Evolutionary conservation across 1,284 basidiomycete genomes (phyloP).

Genomic region (Anthracocystis panici-leucophaei): DNA sequence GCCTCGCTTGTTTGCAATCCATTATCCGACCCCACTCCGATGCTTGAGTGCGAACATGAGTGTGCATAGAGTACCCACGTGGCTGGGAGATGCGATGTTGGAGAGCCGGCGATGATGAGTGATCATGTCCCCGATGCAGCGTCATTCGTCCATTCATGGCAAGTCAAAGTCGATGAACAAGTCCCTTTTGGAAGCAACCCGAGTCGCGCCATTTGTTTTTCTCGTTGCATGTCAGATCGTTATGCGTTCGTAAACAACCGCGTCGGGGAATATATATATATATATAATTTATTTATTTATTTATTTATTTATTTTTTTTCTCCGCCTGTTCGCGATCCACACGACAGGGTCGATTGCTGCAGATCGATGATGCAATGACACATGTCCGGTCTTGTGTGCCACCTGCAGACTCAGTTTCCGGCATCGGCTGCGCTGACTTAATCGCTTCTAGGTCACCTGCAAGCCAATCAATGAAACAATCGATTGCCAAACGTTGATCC

Average conservation of each 20-base stretch:
- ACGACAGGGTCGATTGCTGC: background rate
- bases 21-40: constrained; percentile 4
- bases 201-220: background rate
- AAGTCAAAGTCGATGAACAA: too few species aligned
- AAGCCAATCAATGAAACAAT: background rate
- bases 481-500: background rate
- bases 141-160: too few species aligned
- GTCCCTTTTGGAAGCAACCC: too few species aligned
- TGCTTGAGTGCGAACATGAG: background rate
- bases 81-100: background rate
- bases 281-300: too few species aligned
- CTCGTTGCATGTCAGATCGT: background rate
- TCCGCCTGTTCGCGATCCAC: background rate
- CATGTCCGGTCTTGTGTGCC: background rate
- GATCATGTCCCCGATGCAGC: background rate
- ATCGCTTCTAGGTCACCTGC: constrained; percentile 5
- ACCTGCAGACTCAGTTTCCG: background rate
- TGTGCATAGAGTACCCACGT: constrained; percentile 12
- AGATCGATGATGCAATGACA: constrained; percentile 13
- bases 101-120: constrained; percentile 5
- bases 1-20: background rate
- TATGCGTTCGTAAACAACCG: background rate
- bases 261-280: too few species aligned
- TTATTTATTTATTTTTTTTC: too few species aligned
- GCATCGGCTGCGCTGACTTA: background rate